Percentiles rank a stretch among this genome's conserved stretches.
Evolutionary conservation across 805 yeast species (phyloP).

Genomic region (Candida broadrunensis): DNA sequence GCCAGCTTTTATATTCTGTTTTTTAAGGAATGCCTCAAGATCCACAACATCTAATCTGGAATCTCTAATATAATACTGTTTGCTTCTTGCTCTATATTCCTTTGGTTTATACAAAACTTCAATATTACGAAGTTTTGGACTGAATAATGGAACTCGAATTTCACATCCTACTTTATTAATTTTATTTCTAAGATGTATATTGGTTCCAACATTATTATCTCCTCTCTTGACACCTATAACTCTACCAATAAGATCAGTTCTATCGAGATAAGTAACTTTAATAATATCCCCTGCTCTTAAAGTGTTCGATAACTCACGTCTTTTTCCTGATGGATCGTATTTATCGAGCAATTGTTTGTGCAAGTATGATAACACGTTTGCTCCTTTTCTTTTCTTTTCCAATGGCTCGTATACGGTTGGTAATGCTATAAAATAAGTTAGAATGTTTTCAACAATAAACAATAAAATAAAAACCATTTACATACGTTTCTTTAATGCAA

Average conservation of each 20-base stretch:
- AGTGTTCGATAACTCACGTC: conserved; percentile 29
- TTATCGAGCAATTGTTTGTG: conserved; percentile 50
- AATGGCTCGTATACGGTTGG: conserved; percentile 51
- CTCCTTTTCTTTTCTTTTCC: conserved; percentile 47
- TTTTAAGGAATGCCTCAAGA: too few relatives aligned
- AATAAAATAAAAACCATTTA: not conserved
- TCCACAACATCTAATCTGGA: conserved; percentile 74
- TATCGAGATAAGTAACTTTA: conserved; percentile 65
- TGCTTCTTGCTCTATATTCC: conserved; percentile 71
- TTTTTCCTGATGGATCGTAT: conserved; percentile 67
- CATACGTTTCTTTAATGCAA: conserved; percentile 3
- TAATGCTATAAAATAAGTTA: conserved; percentile 1
- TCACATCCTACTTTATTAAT: conserved; percentile 84
- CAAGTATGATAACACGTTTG: conserved; percentile 41
- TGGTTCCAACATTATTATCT: conserved; percentile 61
- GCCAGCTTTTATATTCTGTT: too few relatives aligned
- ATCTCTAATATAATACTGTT: conserved; percentile 87
- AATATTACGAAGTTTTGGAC: conserved; percentile 72
- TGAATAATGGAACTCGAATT: conserved; percentile 72
- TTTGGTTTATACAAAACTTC: conserved; percentile 76
- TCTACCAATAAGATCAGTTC: conserved; percentile 73
- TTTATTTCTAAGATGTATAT: conserved; percentile 79
- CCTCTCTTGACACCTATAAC: conserved; percentile 71
- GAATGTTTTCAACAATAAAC: not conserved
- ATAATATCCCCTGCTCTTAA: conserved; percentile 82